Conservation (phyloP, 257 asterid species). For the Buddleja alternifolia region DNA sequence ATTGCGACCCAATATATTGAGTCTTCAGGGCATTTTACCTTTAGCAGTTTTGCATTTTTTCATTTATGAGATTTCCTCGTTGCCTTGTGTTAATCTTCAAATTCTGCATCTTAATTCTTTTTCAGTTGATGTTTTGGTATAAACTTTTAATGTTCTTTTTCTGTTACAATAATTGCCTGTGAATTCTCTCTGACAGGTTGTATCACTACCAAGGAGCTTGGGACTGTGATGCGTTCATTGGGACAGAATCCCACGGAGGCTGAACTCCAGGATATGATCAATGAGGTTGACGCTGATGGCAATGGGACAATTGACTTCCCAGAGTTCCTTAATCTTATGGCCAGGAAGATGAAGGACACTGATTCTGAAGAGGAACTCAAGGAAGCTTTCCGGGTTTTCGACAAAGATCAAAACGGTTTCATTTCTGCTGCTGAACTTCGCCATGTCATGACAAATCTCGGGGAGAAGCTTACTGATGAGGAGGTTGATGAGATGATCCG, state of each 20-base stretch:
- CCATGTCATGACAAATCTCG: slow-evolving; percentile 86
- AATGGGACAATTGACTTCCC: slow-evolving; percentile 89
- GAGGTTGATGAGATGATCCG: slow-evolving; percentile 95
- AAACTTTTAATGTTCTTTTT: not conserved
- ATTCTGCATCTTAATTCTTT: not conserved
- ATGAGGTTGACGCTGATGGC: slow-evolving; percentile 89
- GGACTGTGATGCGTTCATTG: slow-evolving; percentile 82
- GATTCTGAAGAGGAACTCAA: slow-evolving; percentile 92
- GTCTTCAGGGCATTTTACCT: not conserved
- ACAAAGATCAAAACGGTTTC: slow-evolving; percentile 88
- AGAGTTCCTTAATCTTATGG: slow-evolving; percentile 92
- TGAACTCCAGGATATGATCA: slow-evolving; percentile 88
- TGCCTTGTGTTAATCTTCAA: slow-evolving; percentile 1
- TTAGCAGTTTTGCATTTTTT: not conserved
- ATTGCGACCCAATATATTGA: not conserved
- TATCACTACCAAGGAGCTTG: slow-evolving; percentile 91
- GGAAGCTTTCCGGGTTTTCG: slow-evolving; percentile 89
- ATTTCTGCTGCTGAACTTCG: slow-evolving; percentile 92
- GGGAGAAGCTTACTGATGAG: slow-evolving; percentile 88
- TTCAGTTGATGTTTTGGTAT: not conserved
- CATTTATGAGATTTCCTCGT: not conserved
- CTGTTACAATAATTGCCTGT: slow-evolving; percentile 13
- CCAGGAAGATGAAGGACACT: slow-evolving; percentile 86
- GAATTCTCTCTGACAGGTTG: slow-evolving; percentile 49
- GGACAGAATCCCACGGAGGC: slow-evolving; percentile 95